A percentile compares a stretch with the other conserved stretches of the same genome.
These are phyloP conservation scores for Phaeolepiota aurea DNA, from an alignment of 768 basidiomycete genomes.

Conservation along the genomic window DNA sequence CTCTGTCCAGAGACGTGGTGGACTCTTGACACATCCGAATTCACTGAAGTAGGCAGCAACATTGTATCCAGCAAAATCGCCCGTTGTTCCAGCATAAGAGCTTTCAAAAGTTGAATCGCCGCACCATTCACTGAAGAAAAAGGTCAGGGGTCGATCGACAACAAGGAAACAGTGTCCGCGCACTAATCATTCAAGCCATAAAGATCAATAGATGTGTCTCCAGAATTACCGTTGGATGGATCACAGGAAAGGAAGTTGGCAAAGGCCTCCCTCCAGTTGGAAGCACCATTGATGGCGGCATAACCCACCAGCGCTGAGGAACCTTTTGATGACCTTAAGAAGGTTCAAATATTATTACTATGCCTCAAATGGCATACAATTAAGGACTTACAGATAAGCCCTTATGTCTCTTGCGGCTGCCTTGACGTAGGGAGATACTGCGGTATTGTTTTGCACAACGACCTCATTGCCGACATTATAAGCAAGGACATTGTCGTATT, in stretches of 20 bases:
- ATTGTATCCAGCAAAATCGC: slow-evolving; percentile 55
- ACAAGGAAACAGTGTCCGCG: slow-evolving; percentile 13
- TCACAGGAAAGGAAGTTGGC: slow-evolving; percentile 82
- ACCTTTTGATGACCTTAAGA: slow-evolving; percentile 32
- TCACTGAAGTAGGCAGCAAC: slow-evolving; percentile 88
- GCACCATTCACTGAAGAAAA: slow-evolving; percentile 70
- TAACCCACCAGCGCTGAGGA: slow-evolving; percentile 74
- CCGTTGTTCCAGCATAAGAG: slow-evolving; percentile 48
- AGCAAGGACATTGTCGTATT: slow-evolving; percentile 85
- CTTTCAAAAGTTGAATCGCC: slow-evolving; percentile 51
- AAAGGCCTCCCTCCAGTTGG: slow-evolving; percentile 53
- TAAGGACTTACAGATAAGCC: slow-evolving; percentile 59
- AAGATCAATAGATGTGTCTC: slow-evolving; percentile 64
- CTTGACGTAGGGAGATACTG: slow-evolving; percentile 73
- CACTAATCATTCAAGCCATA: slow-evolving; percentile 87
- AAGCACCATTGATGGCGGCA: slow-evolving; percentile 70
- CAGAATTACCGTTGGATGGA: slow-evolving; percentile 40
- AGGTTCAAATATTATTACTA: not conserved
- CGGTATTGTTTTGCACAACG: slow-evolving; percentile 41
- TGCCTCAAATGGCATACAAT: not conserved
- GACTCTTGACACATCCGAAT: slow-evolving; percentile 62
- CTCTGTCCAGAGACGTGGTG: slow-evolving; percentile 76
- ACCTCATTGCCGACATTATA: slow-evolving; percentile 92
- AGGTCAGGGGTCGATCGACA: not conserved
- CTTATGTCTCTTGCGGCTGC: slow-evolving; percentile 86